These are phyloP conservation scores for Leccinellum rugosiceps DNA, from an alignment of 768 basidiomycete genomes.

Conservation along the genomic window DNA sequence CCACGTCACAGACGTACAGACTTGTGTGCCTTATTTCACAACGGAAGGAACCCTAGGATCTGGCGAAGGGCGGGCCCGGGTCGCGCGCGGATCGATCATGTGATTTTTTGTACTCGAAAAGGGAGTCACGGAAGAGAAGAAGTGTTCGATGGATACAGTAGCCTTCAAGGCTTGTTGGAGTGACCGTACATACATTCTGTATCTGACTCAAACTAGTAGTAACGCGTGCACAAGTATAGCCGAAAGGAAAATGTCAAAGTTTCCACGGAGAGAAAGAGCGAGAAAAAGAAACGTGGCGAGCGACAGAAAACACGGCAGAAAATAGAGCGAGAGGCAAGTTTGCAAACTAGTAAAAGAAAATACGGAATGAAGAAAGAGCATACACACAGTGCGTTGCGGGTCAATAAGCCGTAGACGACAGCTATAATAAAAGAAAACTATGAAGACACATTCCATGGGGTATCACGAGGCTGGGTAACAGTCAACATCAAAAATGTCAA, in stretches of 20 bases:
- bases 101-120: too few species aligned
- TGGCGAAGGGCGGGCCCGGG: background rate
- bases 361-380: background rate
- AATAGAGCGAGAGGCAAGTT: background rate
- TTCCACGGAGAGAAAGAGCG: background rate
- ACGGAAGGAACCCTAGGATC: background rate
- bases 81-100: background rate
- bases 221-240: background rate
- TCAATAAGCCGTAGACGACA: conserved; percentile 3
- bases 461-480: conserved; percentile 27
- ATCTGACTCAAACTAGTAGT: background rate
- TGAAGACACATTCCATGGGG: conserved; percentile 14
- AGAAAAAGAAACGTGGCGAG: background rate
- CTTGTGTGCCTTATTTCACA: background rate
- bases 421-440: conserved; percentile 13
- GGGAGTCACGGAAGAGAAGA: too few species aligned
- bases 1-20: background rate
- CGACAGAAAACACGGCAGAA: background rate
- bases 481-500: conserved; percentile 7
- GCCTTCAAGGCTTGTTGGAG: background rate
- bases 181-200: background rate
- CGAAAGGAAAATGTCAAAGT: background rate
- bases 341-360: background rate
- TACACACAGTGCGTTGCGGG: background rate
- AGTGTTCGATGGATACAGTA: background rate